A percentile compares a stretch with the other conserved stretches of the same genome.
These are phyloP conservation scores for Xerocomus spinulosus DNA, from an alignment of 768 basidiomycete species.

Conservation along the genomic window DNA sequence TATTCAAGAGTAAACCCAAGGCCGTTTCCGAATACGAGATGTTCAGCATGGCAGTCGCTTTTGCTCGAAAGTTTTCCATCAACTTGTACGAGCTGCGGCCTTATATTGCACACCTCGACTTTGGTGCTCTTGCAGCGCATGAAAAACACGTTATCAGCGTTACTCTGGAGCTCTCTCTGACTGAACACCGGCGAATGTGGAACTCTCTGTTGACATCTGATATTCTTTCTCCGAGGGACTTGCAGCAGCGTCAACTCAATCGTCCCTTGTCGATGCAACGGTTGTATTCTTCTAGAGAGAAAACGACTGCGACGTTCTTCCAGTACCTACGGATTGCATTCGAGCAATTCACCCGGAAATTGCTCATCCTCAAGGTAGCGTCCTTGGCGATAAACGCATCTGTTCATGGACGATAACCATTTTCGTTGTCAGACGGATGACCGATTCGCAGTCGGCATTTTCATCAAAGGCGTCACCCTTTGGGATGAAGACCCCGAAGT, in stretches of 20 bases:
- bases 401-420: neutral
- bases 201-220: conserved; percentile 61
- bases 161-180: conserved; percentile 36
- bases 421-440: conserved; percentile 46
- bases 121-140: conserved; percentile 47
- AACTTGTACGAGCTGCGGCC: conserved; percentile 37
- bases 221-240: conserved; percentile 47
- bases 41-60: conserved; percentile 44
- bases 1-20: conserved; percentile 49
- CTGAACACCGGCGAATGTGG: conserved; percentile 51
- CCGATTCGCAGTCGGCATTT: conserved; percentile 58
- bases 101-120: conserved; percentile 50
- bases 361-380: conserved; percentile 53
- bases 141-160: conserved; percentile 52
- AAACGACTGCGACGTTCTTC: conserved; percentile 55
- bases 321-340: conserved; percentile 54
- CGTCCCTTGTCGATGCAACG: conserved; percentile 55
- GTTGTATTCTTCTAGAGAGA: conserved; percentile 52
- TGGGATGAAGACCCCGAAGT: conserved; percentile 60
- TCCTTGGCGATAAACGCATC: neutral
- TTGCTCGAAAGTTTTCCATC: conserved; percentile 41
- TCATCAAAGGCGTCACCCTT: conserved; percentile 53
- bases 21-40: conserved; percentile 60
- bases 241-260: conserved; percentile 47
- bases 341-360: conserved; percentile 53